Percentiles rank a stretch among this genome's conserved stretches.
Conservation (phyloP, 2,329 filamentous ascomycete genomes). For the Aspergillus ibericus region DNA sequence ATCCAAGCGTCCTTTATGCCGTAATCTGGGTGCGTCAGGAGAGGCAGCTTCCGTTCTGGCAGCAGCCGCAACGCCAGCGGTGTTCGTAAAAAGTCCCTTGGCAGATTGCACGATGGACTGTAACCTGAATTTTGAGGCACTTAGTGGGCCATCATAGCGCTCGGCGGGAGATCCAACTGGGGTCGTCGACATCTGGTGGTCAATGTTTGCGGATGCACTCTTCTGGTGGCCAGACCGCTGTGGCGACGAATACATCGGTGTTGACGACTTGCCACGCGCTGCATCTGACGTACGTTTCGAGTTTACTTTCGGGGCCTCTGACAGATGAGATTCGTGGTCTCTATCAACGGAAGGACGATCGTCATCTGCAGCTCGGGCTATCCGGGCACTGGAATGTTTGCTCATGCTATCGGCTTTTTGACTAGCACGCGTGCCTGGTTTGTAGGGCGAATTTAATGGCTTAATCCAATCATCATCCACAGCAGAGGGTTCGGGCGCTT, state of each 20-base stretch:
- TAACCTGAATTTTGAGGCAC: constrained; percentile 88
- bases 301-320: constrained; percentile 16
- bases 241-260: constrained; percentile 58
- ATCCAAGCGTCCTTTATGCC: constrained; percentile 29
- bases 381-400: constrained; percentile 34
- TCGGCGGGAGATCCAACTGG: constrained; percentile 56
- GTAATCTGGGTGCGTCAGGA: constrained; percentile 36
- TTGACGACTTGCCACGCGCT: constrained; percentile 65
- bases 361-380: constrained; percentile 17
- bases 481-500: constrained; percentile 23
- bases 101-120: constrained; percentile 89
- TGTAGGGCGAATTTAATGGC: constrained; percentile 47
- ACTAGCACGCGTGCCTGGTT: constrained; percentile 60
- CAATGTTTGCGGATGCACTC: constrained; percentile 59
- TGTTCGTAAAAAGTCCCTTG: constrained; percentile 81
- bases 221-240: constrained; percentile 56
- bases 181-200: constrained; percentile 55
- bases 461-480: constrained; percentile 63
- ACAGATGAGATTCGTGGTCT: constrained; percentile 14
- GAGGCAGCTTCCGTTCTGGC: constrained; percentile 58
- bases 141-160: constrained; percentile 74
- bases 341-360: constrained; percentile 3
- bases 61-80: constrained; percentile 58
- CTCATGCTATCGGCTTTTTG: constrained; percentile 64
- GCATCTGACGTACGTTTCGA: constrained; percentile 29